phyloP scores from a whole-genome alignment of 108 stramenopile species.

The Seminavis robusta region DNA sequence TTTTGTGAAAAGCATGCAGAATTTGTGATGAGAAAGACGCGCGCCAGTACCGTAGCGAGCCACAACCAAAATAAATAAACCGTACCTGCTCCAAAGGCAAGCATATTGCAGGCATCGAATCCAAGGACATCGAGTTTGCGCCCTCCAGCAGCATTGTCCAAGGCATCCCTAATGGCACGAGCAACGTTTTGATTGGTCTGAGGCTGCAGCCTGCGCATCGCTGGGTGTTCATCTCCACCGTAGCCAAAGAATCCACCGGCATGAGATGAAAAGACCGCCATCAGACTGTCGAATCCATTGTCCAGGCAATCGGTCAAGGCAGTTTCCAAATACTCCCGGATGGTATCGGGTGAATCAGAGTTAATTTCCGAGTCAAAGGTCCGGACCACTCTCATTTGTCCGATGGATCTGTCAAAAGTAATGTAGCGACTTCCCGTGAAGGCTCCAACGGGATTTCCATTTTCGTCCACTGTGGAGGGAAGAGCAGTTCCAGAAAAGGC shows the following conservation, averaged over 20 bases:
- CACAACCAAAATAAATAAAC: too few species aligned
- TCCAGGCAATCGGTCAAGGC: constrained; percentile 15
- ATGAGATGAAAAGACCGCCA: constrained; percentile 15
- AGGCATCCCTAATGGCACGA: constrained; percentile 7
- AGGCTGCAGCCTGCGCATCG: neutral
- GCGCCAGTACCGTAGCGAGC: too few species aligned
- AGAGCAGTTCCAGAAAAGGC: too few species aligned
- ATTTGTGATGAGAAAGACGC: too few species aligned
- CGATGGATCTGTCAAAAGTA: constrained; percentile 3
- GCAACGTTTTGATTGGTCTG: constrained; percentile 4
- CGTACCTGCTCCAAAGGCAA: constrained; percentile 9
- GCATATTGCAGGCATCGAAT: constrained; percentile 35
- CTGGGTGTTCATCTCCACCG: constrained; percentile 21
- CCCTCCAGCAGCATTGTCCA: constrained; percentile 5
- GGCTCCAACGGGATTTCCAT: constrained; percentile 5
- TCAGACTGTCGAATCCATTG: constrained; percentile 10
- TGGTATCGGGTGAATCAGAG: too few species aligned
- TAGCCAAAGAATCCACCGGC: constrained; percentile 27
- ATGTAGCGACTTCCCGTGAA: neutral
- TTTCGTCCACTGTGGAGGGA: too few species aligned
- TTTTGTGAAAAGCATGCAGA: too few species aligned
- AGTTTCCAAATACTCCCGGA: neutral
- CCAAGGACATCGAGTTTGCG: constrained; percentile 27
- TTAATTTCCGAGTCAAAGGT: too few species aligned
- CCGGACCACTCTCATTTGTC: too few species aligned